These are phyloP conservation scores for Friedmanniomyces endolithicus DNA, from an alignment of 495 filamentous ascomycete species.

Conservation along the genomic window DNA sequence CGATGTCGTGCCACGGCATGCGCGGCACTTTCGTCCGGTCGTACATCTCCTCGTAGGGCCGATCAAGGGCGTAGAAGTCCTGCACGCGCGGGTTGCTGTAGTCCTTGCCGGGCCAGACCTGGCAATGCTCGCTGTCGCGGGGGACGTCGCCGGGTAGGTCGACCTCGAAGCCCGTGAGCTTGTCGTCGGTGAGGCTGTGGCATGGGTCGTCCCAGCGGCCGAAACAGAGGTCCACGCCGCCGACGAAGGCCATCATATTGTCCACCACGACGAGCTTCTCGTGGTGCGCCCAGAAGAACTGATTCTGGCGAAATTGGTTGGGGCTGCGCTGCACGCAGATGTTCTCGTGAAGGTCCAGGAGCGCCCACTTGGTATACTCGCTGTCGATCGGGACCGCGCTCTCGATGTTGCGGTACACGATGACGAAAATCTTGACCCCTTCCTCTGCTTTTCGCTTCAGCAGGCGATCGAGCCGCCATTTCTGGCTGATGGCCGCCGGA, in stretches of 20 bases:
- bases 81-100: constrained; percentile 93
- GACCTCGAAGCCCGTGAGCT: constrained; percentile 84
- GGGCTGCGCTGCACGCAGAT: constrained; percentile 91
- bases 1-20: constrained; percentile 99
- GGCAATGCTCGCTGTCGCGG: constrained; percentile 86
- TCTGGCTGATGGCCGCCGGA: constrained; percentile 92
- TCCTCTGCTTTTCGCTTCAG: constrained; percentile 85
- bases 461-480: constrained; percentile 94
- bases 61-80: constrained; percentile 87
- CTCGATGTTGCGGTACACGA: constrained; percentile 97
- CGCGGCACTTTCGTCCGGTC: constrained; percentile 73
- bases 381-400: constrained; percentile 96
- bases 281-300: constrained; percentile 99
- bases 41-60: constrained; percentile 99
- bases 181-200: constrained; percentile 82
- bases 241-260: constrained; percentile 90
- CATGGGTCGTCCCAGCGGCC: constrained; percentile 95
- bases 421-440: constrained; percentile 96
- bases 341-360: constrained; percentile 91
- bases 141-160: constrained; percentile 43
- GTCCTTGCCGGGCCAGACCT: constrained; percentile 96
- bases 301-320: constrained; percentile 95
- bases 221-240: constrained; percentile 94
- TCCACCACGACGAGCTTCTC: constrained; percentile 95
- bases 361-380: constrained; percentile 96